These are phyloP conservation scores for Lachancea waltii DNA, from an alignment of 805 yeast genomes.

Conservation along the genomic window DNA sequence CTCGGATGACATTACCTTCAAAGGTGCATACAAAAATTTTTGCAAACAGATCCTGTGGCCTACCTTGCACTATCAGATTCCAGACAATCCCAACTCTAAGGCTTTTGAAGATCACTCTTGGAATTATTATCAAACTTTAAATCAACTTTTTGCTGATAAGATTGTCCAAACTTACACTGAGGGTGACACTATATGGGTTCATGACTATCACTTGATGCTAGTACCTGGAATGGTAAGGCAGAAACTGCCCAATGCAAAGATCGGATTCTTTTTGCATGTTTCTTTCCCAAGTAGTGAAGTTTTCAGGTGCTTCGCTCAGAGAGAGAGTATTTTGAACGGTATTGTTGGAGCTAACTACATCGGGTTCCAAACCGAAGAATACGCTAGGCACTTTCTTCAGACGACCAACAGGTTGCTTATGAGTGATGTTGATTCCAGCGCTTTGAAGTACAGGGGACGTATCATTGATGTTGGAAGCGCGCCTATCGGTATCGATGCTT, in stretches of 20 bases:
- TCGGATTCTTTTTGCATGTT: slow-evolving; percentile 88
- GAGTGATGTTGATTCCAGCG: slow-evolving; percentile 68
- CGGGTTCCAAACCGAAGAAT: slow-evolving; percentile 87
- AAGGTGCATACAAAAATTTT: slow-evolving; percentile 85
- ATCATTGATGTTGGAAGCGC: slow-evolving; percentile 50
- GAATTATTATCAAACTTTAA: slow-evolving; percentile 71
- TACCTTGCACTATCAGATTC: slow-evolving; percentile 86
- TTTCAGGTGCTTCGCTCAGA: slow-evolving; percentile 86
- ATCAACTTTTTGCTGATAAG: slow-evolving; percentile 73
- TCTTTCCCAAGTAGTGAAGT: slow-evolving; percentile 96
- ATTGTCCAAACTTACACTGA: slow-evolving; percentile 59
- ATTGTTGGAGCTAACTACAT: slow-evolving; percentile 83
- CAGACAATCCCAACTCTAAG: slow-evolving; percentile 88
- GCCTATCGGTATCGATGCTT: slow-evolving; percentile 77
- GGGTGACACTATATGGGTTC: slow-evolving; percentile 84
- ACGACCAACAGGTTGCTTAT: slow-evolving; percentile 78
- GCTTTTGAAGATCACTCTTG: slow-evolving; percentile 95
- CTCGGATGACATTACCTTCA: slow-evolving; percentile 71
- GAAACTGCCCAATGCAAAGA: slow-evolving; percentile 70
- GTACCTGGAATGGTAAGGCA: slow-evolving; percentile 77
- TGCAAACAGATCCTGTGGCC: slow-evolving; percentile 98
- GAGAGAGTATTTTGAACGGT: slow-evolving; percentile 71
- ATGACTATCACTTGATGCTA: slow-evolving; percentile 85
- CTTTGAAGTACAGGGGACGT: slow-evolving; percentile 52
- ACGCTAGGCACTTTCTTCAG: slow-evolving; percentile 88